Conservation (phyloP, 2,329 filamentous ascomycete genomes). For the Colletotrichum cuscutae region DNA sequence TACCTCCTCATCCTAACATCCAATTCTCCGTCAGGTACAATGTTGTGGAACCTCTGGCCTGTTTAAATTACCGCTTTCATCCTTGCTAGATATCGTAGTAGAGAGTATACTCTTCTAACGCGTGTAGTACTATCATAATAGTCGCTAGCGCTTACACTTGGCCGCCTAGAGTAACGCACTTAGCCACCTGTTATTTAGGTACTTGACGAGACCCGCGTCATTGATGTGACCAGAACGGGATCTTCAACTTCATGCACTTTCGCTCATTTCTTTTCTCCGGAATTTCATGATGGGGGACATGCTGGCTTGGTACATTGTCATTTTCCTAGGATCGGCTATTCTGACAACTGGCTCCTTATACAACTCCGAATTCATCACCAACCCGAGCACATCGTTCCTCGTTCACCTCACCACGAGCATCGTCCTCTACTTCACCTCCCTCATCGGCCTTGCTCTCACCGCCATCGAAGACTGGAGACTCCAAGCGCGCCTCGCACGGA, state of each 20-base stretch:
- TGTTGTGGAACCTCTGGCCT: neutral
- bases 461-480: neutral
- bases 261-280: neutral
- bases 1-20: too few species aligned
- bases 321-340: neutral
- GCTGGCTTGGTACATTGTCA: neutral
- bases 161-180: neutral
- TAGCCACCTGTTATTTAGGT: neutral
- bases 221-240: neutral
- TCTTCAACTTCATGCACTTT: neutral
- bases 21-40: neutral
- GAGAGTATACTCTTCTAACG: neutral
- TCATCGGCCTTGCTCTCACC: neutral
- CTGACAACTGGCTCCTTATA: neutral
- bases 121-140: neutral
- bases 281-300: neutral
- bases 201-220: neutral
- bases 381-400: neutral
- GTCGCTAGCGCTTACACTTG: neutral
- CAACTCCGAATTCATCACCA: neutral
- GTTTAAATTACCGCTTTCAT: neutral
- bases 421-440: neutral
- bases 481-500: neutral
- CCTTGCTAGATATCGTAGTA: neutral
- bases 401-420: neutral